Base-by-base conservation (phyloP, 2,329 filamentous ascomycete genomes). In the Capronia epimyces region DNA sequence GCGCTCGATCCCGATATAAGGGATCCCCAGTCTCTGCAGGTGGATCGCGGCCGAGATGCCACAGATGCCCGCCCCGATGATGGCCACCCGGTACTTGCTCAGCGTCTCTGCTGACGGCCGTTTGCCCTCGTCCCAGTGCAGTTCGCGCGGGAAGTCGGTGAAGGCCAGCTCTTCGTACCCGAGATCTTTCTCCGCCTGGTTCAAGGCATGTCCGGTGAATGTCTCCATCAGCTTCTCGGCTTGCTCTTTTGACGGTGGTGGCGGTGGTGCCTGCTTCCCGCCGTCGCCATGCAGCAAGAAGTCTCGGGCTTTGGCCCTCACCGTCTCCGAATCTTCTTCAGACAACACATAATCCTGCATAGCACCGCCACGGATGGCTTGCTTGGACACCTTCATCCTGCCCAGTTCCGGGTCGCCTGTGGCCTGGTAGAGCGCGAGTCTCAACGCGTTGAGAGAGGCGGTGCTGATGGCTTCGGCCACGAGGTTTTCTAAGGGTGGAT, bases 51-150 rank as follows among this genome's bases (percentile, higher is more conserved):
- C 54, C n/a, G 69, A 52, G 24, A 71, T 70, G 1, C 69, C 69
- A 5, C 67, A 69, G 8, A 70, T 64, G 0, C 69, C 69, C 6
- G 68, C 67, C 7, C 69, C 69, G 24, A 71, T 69, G 39, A 67
- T 53, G 10, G 27, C 25, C 7, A 52, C 22, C 6, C 16, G 13
- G 16, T 24, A 3, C 20, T 43, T 13, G 20, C 12, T 12, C 6
- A 43, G 9, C 8, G 21, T 12, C 9, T 27, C n/a, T n/a, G n/a
- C 25, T 10, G 10, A 27, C 25, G 25, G 25, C 25, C 6, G 25
- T 27, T 27, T 27, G n/a, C n/a, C n/a, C 25, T 27, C 10, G 25
- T 10, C 37, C 44, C 44, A 47, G 3, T 47, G 2, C 4, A 39
- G 10, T 3, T 7, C 10, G n/a, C 44, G 44, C 15, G 16, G 16